These are phyloP conservation scores for Ceratobasidium theobromae DNA, from an alignment of 1,284 basidiomycete genomes.

Conservation along the genomic window DNA sequence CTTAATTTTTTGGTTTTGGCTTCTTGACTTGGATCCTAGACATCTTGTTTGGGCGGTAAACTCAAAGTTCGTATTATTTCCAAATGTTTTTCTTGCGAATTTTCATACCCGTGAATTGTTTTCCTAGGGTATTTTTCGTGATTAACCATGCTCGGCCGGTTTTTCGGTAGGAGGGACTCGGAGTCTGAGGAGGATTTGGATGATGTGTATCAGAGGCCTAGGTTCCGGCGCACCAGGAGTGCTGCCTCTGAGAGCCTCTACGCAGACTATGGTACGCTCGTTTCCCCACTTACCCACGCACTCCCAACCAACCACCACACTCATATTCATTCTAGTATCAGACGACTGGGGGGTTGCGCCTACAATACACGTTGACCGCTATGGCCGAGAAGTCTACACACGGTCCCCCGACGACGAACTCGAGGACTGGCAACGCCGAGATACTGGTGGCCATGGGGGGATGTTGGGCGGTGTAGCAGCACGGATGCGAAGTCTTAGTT, in stretches of 20 bases:
- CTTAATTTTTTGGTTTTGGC: background rate
- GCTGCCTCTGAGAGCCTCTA: constrained; percentile 28
- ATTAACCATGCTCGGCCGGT: constrained; percentile 4
- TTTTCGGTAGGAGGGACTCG: constrained; percentile 1
- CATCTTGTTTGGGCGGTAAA: background rate
- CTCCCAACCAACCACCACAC: background rate
- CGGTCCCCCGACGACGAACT: background rate
- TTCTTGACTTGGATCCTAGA: background rate
- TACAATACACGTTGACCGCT: constrained; percentile 14
- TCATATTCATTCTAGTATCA: background rate
- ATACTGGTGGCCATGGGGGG: too few relatives aligned
- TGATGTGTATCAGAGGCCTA: background rate
- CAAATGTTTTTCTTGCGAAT: constrained; percentile 4
- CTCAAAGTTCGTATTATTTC: background rate
- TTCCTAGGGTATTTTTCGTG: background rate
- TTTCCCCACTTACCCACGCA: background rate
- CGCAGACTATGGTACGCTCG: constrained; percentile 16
- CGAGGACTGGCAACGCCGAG: constrained; percentile 22
- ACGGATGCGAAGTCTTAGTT: background rate
- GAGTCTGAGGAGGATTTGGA: constrained; percentile 1
- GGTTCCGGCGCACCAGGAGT: constrained; percentile 17
- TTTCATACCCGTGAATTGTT: background rate
- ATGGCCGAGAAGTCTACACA: constrained; percentile 2
- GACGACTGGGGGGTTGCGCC: constrained; percentile 31
- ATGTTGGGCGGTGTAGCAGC: background rate